Base-by-base conservation (phyloP, 192 early-diverging fungal species). In the Coemansia sp. region DNA sequence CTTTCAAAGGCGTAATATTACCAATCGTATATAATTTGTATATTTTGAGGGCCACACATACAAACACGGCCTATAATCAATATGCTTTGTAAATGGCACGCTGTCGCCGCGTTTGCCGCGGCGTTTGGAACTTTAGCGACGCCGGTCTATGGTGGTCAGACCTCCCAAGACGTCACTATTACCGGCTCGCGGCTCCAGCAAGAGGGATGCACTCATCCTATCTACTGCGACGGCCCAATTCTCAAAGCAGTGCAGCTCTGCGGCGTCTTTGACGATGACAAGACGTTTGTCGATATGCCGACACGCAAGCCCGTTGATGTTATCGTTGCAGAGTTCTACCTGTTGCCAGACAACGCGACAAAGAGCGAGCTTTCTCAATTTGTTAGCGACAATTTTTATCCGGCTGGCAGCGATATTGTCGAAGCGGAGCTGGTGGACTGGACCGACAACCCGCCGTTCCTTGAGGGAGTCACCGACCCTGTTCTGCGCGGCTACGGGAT, bases 211-310 rank as follows among this genome's bases (percentile, higher is more conserved):
- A 62, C 83, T 31, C 83, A 84, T 23, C 87, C 84, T 3, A 85
- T 91, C 44, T 91, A 89, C 65, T 91, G 89, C 69, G 72, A 77
- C 17, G 87, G 89, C 1, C 74, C 80, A 11, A 52, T 89, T 15
- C 74, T 91, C 30, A 50, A 79, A 27, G 65, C 69, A 11, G 76
- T 91, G 27, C 85, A 88, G 68, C 70, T 84, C 13, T 77, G 86
- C 47, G 59, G 63, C 1, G 59, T 89, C 20, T 91, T 82, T 60
- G 63, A 70, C 20, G 83, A 87, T 40, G 88, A 87, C 67, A 91
- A 91, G 74, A 88, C 89, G 6, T 90, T 87, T 79, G 82, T 90
- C 20, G 84, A 87, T 55, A 86, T 84, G 83, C 87, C 89, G 13
- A 89, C 87, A 20, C 73, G 75, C 34, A 83, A 83, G 56, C 87